Base-by-base conservation (phyloP, 2,329 filamentous ascomycete genomes). In the Dactylellina haptotyla region DNA sequence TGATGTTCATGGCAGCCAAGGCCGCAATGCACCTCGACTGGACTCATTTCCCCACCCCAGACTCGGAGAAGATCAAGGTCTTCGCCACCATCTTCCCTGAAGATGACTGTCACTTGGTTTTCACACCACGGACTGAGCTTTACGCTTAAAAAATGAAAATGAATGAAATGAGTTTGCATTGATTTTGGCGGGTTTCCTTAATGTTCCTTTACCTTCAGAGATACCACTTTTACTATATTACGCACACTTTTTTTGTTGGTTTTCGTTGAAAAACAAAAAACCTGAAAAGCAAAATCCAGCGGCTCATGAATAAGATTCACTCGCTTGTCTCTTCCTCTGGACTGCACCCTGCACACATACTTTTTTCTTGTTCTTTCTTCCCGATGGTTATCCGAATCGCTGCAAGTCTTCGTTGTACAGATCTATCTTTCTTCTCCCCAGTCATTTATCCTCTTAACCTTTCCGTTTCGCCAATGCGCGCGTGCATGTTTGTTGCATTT, bases 31-130 rank as follows among this genome's bases (percentile, higher is more conserved):
- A 89, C 80, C 85, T 98, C 77, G 88, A 98, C 82, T 98, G 94
- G 94, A 87, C 89, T 81, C 95, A 99, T 82, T 88, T 92, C 80
- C 83, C 92, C 16, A 98, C 95, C 9, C 88, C 90, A 0, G 79
- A 85, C 70, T 96, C 92, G 0, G 95, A 99, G 83, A 89, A 96
- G 82, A 98, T 99, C 82, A 94, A 96, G 84, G 94, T 98, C 77
- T 99, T 98, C 83, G 95, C 95, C 41, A 97, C 93, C 26, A 96
- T 99, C 78, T 99, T 99, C 86, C 95, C 95, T 65, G 90, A 94
- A 91, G 92, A 96, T 80, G 90, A 95, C 80, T 95, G 91, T 83
- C 89, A 90, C 64, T 85, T 95, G 78, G 89, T 89, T 1, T 93
- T 95, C 80, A 85, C 82, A 58, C 80, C 82, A 43, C 81, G 83